Percentiles rank a stretch among this genome's conserved stretches.
phyloP scores from a whole-genome alignment of 495 filamentous ascomycete species.

The Venustampulla echinocandica region DNA sequence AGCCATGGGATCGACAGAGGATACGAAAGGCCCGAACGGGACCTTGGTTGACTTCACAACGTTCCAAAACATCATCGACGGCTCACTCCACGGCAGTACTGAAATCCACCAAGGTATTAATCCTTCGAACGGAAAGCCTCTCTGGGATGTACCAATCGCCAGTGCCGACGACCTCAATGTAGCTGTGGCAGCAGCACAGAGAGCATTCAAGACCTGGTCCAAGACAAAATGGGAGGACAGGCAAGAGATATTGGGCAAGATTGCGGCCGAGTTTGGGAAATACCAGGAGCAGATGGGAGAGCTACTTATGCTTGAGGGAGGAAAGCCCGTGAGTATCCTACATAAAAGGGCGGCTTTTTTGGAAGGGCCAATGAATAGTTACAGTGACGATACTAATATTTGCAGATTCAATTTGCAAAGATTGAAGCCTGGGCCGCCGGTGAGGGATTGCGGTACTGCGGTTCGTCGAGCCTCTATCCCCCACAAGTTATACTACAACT shows the following conservation, averaged over 20 bases:
- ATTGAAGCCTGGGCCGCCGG: constrained; percentile 13
- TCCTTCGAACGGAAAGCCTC: constrained; percentile 39
- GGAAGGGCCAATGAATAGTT: no score
- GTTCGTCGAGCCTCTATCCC: constrained; percentile 7
- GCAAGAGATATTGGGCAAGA: constrained; percentile 7
- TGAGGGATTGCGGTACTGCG: constrained; percentile 10
- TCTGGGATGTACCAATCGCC: constrained; percentile 45
- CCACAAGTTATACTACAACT: no score
- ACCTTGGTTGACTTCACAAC: neutral
- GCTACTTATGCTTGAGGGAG: constrained; percentile 17
- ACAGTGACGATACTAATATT: neutral
- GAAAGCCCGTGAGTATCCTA: constrained; percentile 20
- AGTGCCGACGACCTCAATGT: constrained; percentile 43
- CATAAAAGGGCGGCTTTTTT: neutral
- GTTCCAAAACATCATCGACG: constrained; percentile 41
- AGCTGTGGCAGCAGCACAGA: constrained; percentile 39
- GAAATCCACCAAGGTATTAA: constrained; percentile 39
- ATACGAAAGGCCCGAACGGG: neutral
- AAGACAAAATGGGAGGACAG: constrained; percentile 24
- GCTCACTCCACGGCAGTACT: constrained; percentile 27
- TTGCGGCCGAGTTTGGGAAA: constrained; percentile 8
- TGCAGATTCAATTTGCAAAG: constrained; percentile 18
- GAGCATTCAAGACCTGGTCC: constrained; percentile 45
- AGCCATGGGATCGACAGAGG: neutral
- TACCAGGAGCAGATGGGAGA: constrained; percentile 16